Conservation (phyloP, 139 green algal genomes). For the Tetratostichococcus sp. region DNA sequence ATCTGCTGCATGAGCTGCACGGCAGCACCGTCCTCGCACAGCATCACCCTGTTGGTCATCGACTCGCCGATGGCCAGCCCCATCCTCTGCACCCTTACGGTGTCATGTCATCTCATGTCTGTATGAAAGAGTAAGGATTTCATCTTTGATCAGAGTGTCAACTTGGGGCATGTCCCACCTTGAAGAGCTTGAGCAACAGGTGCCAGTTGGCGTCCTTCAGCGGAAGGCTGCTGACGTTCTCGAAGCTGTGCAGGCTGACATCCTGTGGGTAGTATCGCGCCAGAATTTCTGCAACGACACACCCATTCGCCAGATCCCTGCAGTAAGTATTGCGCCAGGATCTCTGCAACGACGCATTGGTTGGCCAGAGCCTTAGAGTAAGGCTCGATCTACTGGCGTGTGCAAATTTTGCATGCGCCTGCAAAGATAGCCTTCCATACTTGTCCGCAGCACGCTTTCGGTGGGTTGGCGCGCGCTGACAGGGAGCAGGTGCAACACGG, state of each 20-base stretch:
- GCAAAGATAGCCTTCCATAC: no score
- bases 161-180: slow-evolving; percentile 21
- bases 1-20: slow-evolving; percentile 9
- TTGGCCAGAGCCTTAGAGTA: slow-evolving; percentile 65
- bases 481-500: neutral
- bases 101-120: no score
- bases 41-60: slow-evolving; percentile 1
- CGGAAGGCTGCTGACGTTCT: slow-evolving; percentile 59
- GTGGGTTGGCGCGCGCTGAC: neutral
- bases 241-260: slow-evolving; percentile 66
- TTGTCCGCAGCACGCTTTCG: neutral
- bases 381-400: no score
- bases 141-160: no score
- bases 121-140: no score
- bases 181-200: slow-evolving; percentile 63
- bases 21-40: slow-evolving; percentile 3
- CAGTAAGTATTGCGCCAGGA: slow-evolving; percentile 57
- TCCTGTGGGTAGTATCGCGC: slow-evolving; percentile 62
- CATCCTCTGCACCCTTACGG: neutral
- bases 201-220: slow-evolving; percentile 66
- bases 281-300: slow-evolving; percentile 64
- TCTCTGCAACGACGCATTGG: slow-evolving; percentile 65
- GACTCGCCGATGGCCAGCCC: slow-evolving; percentile 3
- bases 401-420: no score
- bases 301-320: slow-evolving; percentile 66